Base-by-base conservation (phyloP, 768 basidiomycete genomes). In the Termitomyces sp. region DNA sequence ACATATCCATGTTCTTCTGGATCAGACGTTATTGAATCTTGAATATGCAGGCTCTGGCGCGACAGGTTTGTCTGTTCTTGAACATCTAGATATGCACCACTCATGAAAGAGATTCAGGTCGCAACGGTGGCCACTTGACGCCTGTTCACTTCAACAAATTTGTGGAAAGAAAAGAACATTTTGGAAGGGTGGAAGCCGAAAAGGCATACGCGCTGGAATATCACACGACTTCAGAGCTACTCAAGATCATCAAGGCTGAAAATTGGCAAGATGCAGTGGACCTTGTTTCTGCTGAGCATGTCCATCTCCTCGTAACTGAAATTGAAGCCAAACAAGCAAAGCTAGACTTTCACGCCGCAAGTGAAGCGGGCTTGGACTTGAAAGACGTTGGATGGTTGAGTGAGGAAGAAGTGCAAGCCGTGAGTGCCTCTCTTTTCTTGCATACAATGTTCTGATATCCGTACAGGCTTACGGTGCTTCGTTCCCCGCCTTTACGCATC, bases 101-200 rank as follows among this genome's bases (percentile, higher is more conserved):
- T 34, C 14, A 59, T 21, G 34, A 12, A 40, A 27, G n/a, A 11
- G 35, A 32, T 9, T 3, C 53, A 92, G 89, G 89, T 52, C 77
- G 90, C n/a, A 93, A 92, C 60, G 91, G 90, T 1, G 89, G 91
- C 0, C 90, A 92, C 65, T 75, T 92, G 16, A 85, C 83, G 0
- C 79, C 85, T 0, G 66, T 66, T 38, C 65, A 71, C 3, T 85
- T 84, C 66, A 57, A 66, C 0, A 71, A 71, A 1, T 90, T 90
- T 63, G 50, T 62, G 1, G 59, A 63, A 1, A 74, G 75, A 14
- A 61, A 71, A 31, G 42, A 62, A 5, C 46, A 54, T 19, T 82
- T 82, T 61, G 86, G 85, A 0, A 66, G 69, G 0, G 76, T 79
- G 3, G 83, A 91, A 53, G 83, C 88, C 0, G 65, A 72, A 23